Conservation (phyloP, 1,284 basidiomycete species). For the Pyrrhoderma noxium region DNA sequence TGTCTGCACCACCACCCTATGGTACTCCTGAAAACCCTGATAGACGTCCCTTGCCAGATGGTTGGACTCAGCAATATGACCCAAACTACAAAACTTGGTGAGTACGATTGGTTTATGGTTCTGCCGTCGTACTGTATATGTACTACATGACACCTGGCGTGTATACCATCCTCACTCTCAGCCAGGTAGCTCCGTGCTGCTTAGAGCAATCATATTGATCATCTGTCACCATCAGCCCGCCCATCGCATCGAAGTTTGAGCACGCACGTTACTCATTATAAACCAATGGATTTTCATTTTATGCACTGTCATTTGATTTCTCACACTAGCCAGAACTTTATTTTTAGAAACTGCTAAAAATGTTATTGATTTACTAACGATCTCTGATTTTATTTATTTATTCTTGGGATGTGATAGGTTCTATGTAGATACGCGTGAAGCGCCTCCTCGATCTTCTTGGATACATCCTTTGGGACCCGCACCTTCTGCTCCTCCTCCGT, state of each 20-base stretch:
- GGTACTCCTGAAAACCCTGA: constrained; percentile 45
- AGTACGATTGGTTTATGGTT: constrained; percentile 20
- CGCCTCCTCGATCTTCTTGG: constrained; percentile 60
- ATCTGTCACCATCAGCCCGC: no score
- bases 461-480: constrained; percentile 50
- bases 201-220: no score
- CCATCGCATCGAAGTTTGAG: constrained; percentile 2
- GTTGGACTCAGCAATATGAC: constrained; percentile 67
- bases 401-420: constrained; percentile 46
- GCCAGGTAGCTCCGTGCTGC: no score
- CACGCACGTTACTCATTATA: not conserved
- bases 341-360: no score
- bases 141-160: no score
- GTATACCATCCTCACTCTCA: no score
- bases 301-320: no score
- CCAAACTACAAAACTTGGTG: constrained; percentile 65
- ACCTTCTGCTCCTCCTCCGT: constrained; percentile 33
- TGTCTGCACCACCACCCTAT: constrained; percentile 41
- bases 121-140: no score
- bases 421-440: constrained; percentile 56
- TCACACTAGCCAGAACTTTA: no score
- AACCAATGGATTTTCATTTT: no score
- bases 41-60: constrained; percentile 52
- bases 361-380: no score
- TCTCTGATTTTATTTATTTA: no score